Percentiles rank a stretch among this genome's conserved stretches.
Conservation (phyloP, 2,329 filamentous ascomycete species). For the Epichloe brachyelytri region DNA sequence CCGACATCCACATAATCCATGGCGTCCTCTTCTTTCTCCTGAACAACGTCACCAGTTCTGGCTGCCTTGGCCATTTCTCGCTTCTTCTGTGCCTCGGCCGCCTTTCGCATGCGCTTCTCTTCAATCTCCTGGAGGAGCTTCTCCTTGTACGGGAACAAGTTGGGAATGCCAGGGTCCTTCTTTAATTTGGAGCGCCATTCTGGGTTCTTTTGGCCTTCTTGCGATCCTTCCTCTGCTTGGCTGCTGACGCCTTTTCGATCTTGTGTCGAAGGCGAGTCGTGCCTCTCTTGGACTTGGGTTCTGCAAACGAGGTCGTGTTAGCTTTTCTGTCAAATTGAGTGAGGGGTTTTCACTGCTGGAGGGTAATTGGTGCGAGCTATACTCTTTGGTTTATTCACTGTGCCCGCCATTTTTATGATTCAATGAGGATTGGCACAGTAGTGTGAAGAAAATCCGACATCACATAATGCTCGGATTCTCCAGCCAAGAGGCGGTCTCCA, state of each 20-base stretch:
- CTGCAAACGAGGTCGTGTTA: slow-evolving; percentile 28
- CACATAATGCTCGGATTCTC: not conserved
- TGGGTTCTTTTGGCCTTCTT: slow-evolving; percentile 93
- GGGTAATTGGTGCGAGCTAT: slow-evolving; percentile 11
- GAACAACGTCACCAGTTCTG: slow-evolving; percentile 39
- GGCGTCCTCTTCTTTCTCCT: slow-evolving; percentile 31
- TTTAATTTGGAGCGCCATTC: slow-evolving; percentile 92
- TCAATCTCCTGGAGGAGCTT: slow-evolving; percentile 91
- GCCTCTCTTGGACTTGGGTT: slow-evolving; percentile 88
- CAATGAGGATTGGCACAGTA: not conserved
- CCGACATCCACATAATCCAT: slow-evolving; percentile 36
- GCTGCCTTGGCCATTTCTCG: slow-evolving; percentile 60
- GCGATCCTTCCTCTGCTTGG: slow-evolving; percentile 81
- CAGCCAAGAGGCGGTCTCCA: not conserved
- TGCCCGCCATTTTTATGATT: slow-evolving; percentile 32
- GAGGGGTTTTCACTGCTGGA: too few species aligned
- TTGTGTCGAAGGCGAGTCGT: slow-evolving; percentile 86
- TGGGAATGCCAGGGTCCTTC: slow-evolving; percentile 96
- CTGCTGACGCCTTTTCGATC: slow-evolving; percentile 81
- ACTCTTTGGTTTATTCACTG: slow-evolving; percentile 44
- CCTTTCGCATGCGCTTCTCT: slow-evolving; percentile 67
- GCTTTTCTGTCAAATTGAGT: not conserved
- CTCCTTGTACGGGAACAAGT: slow-evolving; percentile 96
- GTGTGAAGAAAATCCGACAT: not conserved
- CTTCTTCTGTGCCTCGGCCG: slow-evolving; percentile 60